phyloP scores from a whole-genome alignment of 306 rosid genomes.

The Acacia acuminata region DNA sequence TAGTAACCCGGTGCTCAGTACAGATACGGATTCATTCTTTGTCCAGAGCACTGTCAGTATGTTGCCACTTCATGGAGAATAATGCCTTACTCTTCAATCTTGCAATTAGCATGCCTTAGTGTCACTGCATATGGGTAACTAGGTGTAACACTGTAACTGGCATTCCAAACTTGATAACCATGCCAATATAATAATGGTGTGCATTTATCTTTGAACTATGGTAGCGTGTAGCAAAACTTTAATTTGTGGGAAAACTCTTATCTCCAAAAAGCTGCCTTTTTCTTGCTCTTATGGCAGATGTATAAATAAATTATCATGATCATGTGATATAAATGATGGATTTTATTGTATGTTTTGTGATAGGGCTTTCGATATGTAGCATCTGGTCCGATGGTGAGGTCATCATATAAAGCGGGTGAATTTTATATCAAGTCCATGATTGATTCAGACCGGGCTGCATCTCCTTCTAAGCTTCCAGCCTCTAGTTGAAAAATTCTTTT shows the following conservation, averaged over 20 bases:
- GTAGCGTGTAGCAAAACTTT: constrained; percentile 8
- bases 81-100: not conserved
- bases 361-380: constrained; percentile 78
- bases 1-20: not conserved
- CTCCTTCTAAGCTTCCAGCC: constrained; percentile 39
- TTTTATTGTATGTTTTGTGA: constrained; percentile 22
- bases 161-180: constrained; percentile 1
- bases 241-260: not conserved
- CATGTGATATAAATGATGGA: not conserved
- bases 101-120: not conserved
- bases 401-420: constrained; percentile 78
- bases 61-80: not conserved
- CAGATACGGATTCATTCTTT: not conserved
- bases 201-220: not conserved
- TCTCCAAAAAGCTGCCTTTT: not conserved
- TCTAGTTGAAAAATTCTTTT: constrained; percentile 20
- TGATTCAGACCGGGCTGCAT: constrained; percentile 59
- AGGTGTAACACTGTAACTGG: not conserved
- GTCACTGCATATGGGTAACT: not conserved
- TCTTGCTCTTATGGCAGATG: constrained; percentile 2
- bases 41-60: not conserved
- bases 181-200: not conserved
- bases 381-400: constrained; percentile 81
- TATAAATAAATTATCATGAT: not conserved
- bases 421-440: constrained; percentile 77